Evolutionary conservation across 345 rosid genomes (phyloP), one percentile per base, ranked within the genome.

Genomic region (Ceriops tagal): DNA sequence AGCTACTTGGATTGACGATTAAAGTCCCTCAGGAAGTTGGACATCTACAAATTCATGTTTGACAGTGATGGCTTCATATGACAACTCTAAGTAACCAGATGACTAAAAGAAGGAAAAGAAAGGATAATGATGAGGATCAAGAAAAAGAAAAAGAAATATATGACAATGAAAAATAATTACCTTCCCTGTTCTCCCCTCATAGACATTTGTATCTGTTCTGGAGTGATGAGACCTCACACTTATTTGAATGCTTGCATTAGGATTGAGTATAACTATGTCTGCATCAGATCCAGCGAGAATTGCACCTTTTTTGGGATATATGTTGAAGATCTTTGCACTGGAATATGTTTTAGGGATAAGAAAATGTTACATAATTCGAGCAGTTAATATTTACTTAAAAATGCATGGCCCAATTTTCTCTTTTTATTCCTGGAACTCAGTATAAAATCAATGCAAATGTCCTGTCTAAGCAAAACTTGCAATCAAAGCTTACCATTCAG

Each of bases 301-400:
- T 43, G 99, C 98, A 74, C 98, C 97, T 80, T 95, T 95, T 73
- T 89, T 80, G 64, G 98, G 99, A 81, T 87, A 95, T 63, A 95
- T 69, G 57, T 95, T 95, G 87, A 95, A 92, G 80, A 95, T 87
- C 75, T 81, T 86, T 66, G 99, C 99, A 73, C 99, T 95, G 92
- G 18, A 72, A 35, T 32, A 71, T 49, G 31, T 51, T 9, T 8
- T 8, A 32, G n/a, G 24, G 13, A 32, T 62, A 37, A 66, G 61
- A 58, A 53, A 47, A 4, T 22, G 39, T 49, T 58, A 26, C 58
- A 27, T 53, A 13, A 58, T 57, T 58, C 61, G 49, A 19, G 35
- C 27, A 62, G 52, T 37, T 39, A n/a, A 5, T 43, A 31, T 22
- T 0, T 15, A 71, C 30, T 20, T 21, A 53, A 47, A 60, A 61